phyloP scores from a whole-genome alignment of 106 monocot species.

The Dioscorea alata region DNA sequence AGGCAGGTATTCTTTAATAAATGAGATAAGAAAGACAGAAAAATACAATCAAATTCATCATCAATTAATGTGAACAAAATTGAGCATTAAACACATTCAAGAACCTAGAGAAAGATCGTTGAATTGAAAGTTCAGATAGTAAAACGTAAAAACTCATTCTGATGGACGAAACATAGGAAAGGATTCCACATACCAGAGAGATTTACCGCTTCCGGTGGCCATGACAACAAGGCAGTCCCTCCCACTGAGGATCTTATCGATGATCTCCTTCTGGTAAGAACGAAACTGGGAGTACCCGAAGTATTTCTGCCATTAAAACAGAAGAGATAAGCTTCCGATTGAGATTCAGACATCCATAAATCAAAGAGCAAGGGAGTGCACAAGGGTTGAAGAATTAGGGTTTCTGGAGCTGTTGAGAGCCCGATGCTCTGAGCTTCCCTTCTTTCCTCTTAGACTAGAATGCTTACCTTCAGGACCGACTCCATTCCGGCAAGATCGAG shows the following conservation, averaged over 20 bases:
- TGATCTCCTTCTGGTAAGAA: slow-evolving; percentile 81
- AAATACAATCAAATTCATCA: too few species aligned
- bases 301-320: slow-evolving; percentile 43
- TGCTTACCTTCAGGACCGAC: slow-evolving; percentile 27
- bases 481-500: slow-evolving; percentile 12
- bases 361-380: background rate
- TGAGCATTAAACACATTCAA: too few species aligned
- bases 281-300: slow-evolving; percentile 77
- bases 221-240: slow-evolving; percentile 85
- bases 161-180: too few species aligned
- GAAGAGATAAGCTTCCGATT: background rate
- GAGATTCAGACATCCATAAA: background rate
- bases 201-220: slow-evolving; percentile 98
- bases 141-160: too few species aligned
- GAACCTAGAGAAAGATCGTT: too few species aligned
- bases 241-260: slow-evolving; percentile 51
- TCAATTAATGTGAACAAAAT: too few species aligned
- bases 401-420: background rate
- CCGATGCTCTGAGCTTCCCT: background rate
- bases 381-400: background rate
- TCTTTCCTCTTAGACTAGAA: background rate
- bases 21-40: too few species aligned
- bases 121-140: too few species aligned
- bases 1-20: too few species aligned
- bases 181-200: slow-evolving; percentile 49